Percentiles rank a stretch among this genome's conserved stretches.
phyloP scores from a whole-genome alignment of 768 basidiomycete genomes.

The Neoboletus magnificus region DNA sequence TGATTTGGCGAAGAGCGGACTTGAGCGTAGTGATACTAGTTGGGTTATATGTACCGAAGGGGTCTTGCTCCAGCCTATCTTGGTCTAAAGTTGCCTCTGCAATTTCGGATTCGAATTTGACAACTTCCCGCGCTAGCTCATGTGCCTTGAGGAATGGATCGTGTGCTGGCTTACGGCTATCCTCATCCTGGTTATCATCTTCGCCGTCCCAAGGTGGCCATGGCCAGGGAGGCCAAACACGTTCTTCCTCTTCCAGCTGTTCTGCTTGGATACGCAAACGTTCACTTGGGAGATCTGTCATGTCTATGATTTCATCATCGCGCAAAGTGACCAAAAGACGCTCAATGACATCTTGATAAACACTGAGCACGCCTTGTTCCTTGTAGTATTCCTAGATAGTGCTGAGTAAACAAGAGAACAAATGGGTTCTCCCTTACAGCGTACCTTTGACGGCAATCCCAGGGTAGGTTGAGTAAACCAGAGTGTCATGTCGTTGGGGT shows the following conservation, averaged over 20 bases:
- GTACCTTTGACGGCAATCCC: conserved; percentile 84
- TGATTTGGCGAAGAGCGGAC: conserved; percentile 65
- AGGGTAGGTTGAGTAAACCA: conserved; percentile 82
- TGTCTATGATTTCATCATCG: conserved; percentile 35
- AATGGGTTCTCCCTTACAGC: not conserved
- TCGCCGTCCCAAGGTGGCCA: conserved; percentile 84
- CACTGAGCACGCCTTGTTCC: conserved; percentile 62
- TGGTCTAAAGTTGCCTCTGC: conserved; percentile 79
- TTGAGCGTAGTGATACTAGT: conserved; percentile 66
- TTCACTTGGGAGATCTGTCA: conserved; percentile 7
- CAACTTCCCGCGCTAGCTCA: conserved; percentile 65
- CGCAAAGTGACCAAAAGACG: conserved; percentile 61
- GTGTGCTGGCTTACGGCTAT: conserved; percentile 32
- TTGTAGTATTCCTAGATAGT: conserved; percentile 78
- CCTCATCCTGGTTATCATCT: conserved; percentile 45
- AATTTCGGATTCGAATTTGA: conserved; percentile 74
- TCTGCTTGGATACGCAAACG: conserved; percentile 36
- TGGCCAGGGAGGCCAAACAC: conserved; percentile 75
- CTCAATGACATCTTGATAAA: conserved; percentile 69
- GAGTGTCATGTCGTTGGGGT: conserved; percentile 81
- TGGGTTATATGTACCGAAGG: conserved; percentile 87
- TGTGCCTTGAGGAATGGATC: conserved; percentile 46
- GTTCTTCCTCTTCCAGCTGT: conserved; percentile 32
- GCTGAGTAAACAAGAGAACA: not conserved
- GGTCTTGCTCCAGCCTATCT: conserved; percentile 75